Base-by-base conservation (phyloP, 148 eudicot species). In the Drosera capensis region DNA sequence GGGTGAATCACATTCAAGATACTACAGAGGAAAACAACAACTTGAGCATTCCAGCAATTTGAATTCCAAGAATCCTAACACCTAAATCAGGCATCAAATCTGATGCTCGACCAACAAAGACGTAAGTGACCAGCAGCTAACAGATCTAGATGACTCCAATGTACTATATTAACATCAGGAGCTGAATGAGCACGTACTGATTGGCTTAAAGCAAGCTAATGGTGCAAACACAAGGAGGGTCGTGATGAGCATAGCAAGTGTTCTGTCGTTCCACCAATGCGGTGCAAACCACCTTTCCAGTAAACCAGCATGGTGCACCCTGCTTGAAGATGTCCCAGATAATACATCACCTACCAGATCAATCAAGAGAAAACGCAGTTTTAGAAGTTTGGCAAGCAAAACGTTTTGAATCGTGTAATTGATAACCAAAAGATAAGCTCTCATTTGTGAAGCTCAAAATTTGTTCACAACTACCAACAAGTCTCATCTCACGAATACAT, bases 221-320 rank as follows among this genome's bases (percentile, higher is more conserved):
- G 95, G 95, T 15, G 67, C 70, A 46, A 85, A 63, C 37, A 85
- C 80, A 34, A 70, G 39, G 21, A 78, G 42, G 38, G 92, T 71
- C 0, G 95, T 77, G 23, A 85, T 56, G 47, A 85, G 70, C 54
- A 85, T 57, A 55, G 72, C 52, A 46, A 55, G 49, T 20, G 73
- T 77, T 22, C 95, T 73, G 25, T 67, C 62, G 19, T 62, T 78
- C 92, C 82, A 75, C 95, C 82, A 80, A 37, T 66, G 67, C 13
- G 62, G 60, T 15, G 92, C 95, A 75, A 85, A 73, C 95, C 95
- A 85, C 57, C 71, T 80, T 62, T 85, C 86, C 55, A 80, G 45
- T 51, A 85, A 54, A 16, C 95, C 95, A 22, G 67, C 39, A 60
- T 85, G 79, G 58, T 74, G 95, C 38, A 74, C 58, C 24, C 86